Evolutionary conservation across 2,329 filamentous ascomycete genomes (phyloP).

Genomic region (Rachicladosporium sp.): DNA sequence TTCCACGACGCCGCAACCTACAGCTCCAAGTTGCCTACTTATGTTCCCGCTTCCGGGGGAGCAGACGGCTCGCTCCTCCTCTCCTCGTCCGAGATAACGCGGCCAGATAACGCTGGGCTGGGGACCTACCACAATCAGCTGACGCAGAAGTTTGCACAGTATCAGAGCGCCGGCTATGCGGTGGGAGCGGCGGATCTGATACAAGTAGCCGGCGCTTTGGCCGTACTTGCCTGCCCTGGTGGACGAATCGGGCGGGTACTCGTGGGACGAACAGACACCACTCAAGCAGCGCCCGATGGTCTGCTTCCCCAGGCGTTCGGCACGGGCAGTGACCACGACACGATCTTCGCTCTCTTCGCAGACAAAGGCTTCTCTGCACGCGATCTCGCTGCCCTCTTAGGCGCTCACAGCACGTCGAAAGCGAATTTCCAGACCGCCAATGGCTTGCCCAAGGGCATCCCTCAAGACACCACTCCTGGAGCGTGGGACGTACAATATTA

Average conservation of each 20-base stretch:
- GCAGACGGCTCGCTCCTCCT: conserved; percentile 32
- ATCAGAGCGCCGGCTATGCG: conserved; percentile 7
- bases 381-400: conserved; percentile 43
- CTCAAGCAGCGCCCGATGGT: conserved; percentile 28
- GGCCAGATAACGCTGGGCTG: conserved; percentile 35
- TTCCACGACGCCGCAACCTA: conserved; percentile 23
- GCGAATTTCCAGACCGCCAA: conserved; percentile 27
- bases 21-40: conserved; percentile 10
- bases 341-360: conserved; percentile 35
- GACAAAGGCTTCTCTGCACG: conserved; percentile 39
- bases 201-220: conserved; percentile 36
- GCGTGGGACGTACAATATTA: conserved; percentile 43
- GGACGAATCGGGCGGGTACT: conserved; percentile 40
- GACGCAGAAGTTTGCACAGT: conserved; percentile 26
- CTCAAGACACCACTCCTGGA: conserved; percentile 38
- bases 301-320: conserved; percentile 34
- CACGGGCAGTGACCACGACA: conserved; percentile 23
- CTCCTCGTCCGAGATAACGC: conserved; percentile 22
- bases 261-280: conserved; percentile 37
- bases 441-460: conserved; percentile 20
- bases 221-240: conserved; percentile 38
- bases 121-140: conserved; percentile 29
- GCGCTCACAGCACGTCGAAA: conserved; percentile 40
- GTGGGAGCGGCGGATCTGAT: conserved; percentile 45
- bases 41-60: conserved; percentile 22